phyloP scores from a whole-genome alignment of 129 eudicot genomes.

The Pittosporum tobira region DNA sequence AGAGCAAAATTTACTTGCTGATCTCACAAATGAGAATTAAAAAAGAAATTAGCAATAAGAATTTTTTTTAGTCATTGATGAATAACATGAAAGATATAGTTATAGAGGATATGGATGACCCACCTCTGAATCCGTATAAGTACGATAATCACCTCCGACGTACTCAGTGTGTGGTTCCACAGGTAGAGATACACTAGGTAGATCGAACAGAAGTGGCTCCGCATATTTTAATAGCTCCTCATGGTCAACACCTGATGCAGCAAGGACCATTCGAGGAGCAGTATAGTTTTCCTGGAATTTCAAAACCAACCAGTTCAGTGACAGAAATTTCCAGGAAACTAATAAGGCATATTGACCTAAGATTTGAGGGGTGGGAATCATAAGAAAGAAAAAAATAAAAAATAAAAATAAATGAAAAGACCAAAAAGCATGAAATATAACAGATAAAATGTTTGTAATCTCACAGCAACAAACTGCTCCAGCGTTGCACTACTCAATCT shows the following conservation, averaged over 20 bases:
- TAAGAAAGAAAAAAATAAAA: not conserved
- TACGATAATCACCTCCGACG: conserved; percentile 55
- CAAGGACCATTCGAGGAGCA: conserved; percentile 60
- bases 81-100: not conserved
- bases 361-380: no score
- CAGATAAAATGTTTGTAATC: conserved; percentile 10
- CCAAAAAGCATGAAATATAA: not conserved
- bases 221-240: conserved; percentile 44
- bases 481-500: conserved; percentile 28
- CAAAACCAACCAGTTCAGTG: not conserved
- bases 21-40: not conserved
- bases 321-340: not conserved
- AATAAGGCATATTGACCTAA: no score
- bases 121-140: conserved; percentile 45
- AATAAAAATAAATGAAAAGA: not conserved
- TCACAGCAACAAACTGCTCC: conserved; percentile 59
- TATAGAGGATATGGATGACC: conserved; percentile 8
- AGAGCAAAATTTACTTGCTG: conserved; percentile 55
- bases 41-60: not conserved
- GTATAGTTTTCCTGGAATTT: conserved; percentile 42
- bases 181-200: conserved; percentile 30
- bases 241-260: conserved; percentile 63
- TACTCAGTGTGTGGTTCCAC: conserved; percentile 40
- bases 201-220: conserved; percentile 54
- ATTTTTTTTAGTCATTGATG: not conserved